Percentiles rank a stretch among this genome's conserved stretches.
phyloP scores from a whole-genome alignment of 75 land plant genomes.

The Pinus taeda region DNA sequence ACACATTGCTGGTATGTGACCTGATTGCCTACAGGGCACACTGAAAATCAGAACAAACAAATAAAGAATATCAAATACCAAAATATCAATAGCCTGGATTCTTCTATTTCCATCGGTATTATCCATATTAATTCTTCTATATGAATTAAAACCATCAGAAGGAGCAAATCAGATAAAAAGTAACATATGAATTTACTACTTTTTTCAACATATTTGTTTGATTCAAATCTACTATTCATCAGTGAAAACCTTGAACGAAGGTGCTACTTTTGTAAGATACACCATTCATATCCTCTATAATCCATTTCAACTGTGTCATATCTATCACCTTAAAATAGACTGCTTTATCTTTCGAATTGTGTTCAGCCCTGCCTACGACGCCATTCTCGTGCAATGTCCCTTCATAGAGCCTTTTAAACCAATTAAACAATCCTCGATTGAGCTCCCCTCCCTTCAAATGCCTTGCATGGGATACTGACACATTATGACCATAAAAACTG shows the following conservation, averaged over 20 bases:
- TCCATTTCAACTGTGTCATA: slow-evolving; percentile 44
- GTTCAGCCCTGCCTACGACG: not conserved
- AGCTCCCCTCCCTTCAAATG: not conserved
- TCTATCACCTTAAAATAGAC: slow-evolving; percentile 34
- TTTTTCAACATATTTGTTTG: no score
- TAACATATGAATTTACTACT: no score
- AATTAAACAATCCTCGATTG: slow-evolving; percentile 22
- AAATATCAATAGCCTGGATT: no score
- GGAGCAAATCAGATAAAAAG: no score
- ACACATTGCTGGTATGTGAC: no score
- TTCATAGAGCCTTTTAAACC: slow-evolving; percentile 29
- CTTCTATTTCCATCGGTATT: no score
- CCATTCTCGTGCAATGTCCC: slow-evolving; percentile 36
- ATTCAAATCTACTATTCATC: not conserved
- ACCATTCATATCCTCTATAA: slow-evolving; percentile 42
- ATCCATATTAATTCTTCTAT: no score
- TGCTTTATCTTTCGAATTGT: slow-evolving; percentile 10
- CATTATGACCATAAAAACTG: not conserved
- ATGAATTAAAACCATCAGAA: no score
- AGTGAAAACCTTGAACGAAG: slow-evolving; percentile 29
- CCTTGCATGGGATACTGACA: not conserved
- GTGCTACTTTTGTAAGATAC: slow-evolving; percentile 36
- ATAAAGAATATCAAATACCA: no score
- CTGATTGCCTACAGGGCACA: no score
- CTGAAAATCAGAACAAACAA: no score